These are phyloP conservation scores for Ilyonectria mors-panacis DNA, from an alignment of 2,329 filamentous ascomycete genomes.

Conservation along the genomic window DNA sequence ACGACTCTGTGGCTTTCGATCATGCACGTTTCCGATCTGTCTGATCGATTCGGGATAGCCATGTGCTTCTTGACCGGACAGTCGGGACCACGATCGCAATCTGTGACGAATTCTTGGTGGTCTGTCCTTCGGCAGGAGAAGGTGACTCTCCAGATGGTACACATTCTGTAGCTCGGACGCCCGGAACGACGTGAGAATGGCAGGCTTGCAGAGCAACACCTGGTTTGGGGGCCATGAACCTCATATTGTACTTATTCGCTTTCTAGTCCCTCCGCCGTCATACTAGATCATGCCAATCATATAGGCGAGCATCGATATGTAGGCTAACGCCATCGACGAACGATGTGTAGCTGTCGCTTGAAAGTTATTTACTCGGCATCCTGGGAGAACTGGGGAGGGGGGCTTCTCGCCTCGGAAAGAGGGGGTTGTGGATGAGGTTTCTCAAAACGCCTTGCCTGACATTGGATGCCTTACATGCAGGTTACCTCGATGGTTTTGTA, in stretches of 20 bases:
- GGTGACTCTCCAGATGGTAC: constrained; percentile 22
- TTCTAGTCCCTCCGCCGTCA: not conserved
- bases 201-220: constrained; percentile 1
- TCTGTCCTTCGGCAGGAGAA: constrained; percentile 25
- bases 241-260: constrained; percentile 11
- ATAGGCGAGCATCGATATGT: not conserved
- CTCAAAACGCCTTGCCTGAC: not conserved
- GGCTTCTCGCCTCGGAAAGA: constrained; percentile 6
- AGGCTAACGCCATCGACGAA: not conserved
- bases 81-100: constrained; percentile 20
- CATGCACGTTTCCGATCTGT: constrained; percentile 31
- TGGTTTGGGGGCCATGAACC: not conserved
- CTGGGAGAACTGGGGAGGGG: not conserved
- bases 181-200: constrained; percentile 2
- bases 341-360: not conserved
- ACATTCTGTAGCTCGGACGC: constrained; percentile 17
- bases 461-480: constrained; percentile 2
- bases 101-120: constrained; percentile 19
- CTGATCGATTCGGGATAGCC: constrained; percentile 23
- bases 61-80: constrained; percentile 28
- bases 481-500: not conserved
- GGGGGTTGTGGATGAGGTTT: not conserved
- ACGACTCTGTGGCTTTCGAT: constrained; percentile 23
- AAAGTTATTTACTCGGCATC: constrained; percentile 7
- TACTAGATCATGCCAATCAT: constrained; percentile 6